Conservation (phyloP, 2,329 filamentous ascomycete genomes). For the Aureobasidium leucospermi region DNA sequence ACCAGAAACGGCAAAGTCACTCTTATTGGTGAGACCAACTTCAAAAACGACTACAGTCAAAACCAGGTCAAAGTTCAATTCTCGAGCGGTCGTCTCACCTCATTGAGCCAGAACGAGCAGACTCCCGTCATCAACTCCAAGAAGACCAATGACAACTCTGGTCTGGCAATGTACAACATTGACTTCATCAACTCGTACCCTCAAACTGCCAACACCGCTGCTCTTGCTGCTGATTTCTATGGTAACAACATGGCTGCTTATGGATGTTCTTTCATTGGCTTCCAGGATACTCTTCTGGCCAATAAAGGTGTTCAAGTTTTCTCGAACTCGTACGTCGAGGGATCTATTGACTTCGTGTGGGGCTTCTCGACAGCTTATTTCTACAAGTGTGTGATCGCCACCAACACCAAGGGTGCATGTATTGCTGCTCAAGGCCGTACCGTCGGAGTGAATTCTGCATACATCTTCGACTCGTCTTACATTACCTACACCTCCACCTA, state of each 20-base stretch:
- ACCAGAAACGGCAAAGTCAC: constrained; percentile 35
- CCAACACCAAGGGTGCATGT: constrained; percentile 28
- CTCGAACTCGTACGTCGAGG: constrained; percentile 26
- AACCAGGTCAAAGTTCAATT: constrained; percentile 33
- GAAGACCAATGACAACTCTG: constrained; percentile 29
- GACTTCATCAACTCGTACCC: constrained; percentile 28
- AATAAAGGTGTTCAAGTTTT: constrained; percentile 26
- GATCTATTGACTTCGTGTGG: constrained; percentile 37
- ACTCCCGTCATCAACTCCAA: constrained; percentile 41
- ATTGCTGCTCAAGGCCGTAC: constrained; percentile 33
- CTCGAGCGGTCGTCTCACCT: constrained; percentile 34
- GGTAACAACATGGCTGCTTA: constrained; percentile 28
- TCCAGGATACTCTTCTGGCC: constrained; percentile 26
- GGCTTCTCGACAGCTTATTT: constrained; percentile 40
- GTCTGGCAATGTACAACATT: constrained; percentile 27
- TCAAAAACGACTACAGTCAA: constrained; percentile 30
- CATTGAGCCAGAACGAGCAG: constrained; percentile 33
- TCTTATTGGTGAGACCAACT: constrained; percentile 28
- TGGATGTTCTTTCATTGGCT: constrained; percentile 26
- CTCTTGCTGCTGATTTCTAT: constrained; percentile 28
- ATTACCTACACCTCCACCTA: constrained; percentile 47
- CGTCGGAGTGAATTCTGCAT: constrained; percentile 29
- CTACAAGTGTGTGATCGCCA: constrained; percentile 28
- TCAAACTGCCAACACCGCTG: constrained; percentile 28
- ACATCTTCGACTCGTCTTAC: constrained; percentile 39